Conservation (phyloP, 23 red algal genomes). For the Agarophyton chilense region DNA sequence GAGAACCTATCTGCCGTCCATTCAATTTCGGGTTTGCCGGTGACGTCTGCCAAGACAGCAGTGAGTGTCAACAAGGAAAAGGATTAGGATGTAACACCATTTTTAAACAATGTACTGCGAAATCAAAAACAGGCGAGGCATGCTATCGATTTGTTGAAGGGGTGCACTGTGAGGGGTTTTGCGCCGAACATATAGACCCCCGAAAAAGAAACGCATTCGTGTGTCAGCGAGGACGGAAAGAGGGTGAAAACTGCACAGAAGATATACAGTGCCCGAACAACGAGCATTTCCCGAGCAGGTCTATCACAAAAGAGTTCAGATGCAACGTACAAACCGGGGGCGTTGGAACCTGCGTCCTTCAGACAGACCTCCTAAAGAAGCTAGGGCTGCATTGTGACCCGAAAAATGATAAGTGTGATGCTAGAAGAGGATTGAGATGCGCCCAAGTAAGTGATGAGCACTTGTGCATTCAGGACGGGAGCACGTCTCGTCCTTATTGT, state of each 20-base stretch:
- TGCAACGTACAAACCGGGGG: not conserved
- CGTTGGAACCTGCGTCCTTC: not conserved
- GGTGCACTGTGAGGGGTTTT: no score
- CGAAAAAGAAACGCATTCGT: no score
- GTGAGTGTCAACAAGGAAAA: not conserved
- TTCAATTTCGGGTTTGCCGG: not conserved
- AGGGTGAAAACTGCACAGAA: no score
- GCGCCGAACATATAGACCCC: no score
- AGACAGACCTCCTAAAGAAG: not conserved
- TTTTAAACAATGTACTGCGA: not conserved
- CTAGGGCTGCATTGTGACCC: not conserved
- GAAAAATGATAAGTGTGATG: not conserved
- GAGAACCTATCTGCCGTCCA: not conserved
- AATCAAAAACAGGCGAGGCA: no score
- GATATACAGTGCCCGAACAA: not conserved
- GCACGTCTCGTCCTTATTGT: not conserved
- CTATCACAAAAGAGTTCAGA: not conserved
- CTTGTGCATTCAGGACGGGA: not conserved
- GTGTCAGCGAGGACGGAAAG: no score
- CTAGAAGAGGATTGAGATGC: conserved; percentile 14
- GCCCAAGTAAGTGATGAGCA: not conserved
- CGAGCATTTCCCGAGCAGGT: not conserved
- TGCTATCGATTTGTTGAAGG: no score
- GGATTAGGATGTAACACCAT: not conserved
- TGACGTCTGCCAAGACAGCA: not conserved